phyloP scores from a whole-genome alignment of 2,329 filamentous ascomycete genomes.

The Nigrograna mackinnonii region DNA sequence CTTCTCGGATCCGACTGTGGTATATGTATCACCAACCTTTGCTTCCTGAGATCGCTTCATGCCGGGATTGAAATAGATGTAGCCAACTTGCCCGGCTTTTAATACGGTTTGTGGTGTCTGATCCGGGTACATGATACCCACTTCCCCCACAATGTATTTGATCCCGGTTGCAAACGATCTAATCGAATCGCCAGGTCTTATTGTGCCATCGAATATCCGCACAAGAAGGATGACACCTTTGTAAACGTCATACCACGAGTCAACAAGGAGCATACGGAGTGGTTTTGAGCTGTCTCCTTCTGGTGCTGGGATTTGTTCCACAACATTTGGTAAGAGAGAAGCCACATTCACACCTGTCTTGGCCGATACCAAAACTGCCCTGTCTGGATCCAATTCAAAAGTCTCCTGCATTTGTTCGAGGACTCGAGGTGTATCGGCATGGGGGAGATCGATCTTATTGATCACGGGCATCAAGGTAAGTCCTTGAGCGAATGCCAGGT shows the following conservation, averaged over 20 bases:
- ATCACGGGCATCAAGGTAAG: conserved; percentile 86
- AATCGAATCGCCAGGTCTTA: conserved; percentile 83
- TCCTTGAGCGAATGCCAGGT: conserved; percentile 91
- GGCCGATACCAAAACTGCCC: conserved; percentile 80
- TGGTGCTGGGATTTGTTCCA: conserved; percentile 83
- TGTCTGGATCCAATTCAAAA: conserved; percentile 83
- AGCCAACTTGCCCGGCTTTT: conserved; percentile 92
- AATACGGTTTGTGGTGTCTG: conserved; percentile 80
- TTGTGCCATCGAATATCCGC: conserved; percentile 83
- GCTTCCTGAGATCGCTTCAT: conserved; percentile 98
- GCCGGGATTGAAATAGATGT: conserved; percentile 95
- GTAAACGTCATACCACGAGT: conserved; percentile 98
- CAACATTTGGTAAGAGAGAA: conserved; percentile 79
- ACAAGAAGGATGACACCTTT: conserved; percentile 91
- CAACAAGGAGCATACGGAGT: conserved; percentile 83
- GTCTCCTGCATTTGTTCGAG: conserved; percentile 82
- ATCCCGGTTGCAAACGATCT: conserved; percentile 84
- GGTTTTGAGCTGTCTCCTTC: conserved; percentile 73
- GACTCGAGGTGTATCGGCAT: conserved; percentile 84
- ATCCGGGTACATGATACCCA: conserved; percentile 93
- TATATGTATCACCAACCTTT: conserved; percentile 95
- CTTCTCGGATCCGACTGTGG: conserved; percentile 75
- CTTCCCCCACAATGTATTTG: conserved; percentile 92
- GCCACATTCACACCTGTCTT: conserved; percentile 92
- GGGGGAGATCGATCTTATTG: conserved; percentile 94